A percentile compares a stretch with the other conserved stretches of the same genome.
Conservation (phyloP, 768 basidiomycete genomes). For the Cubamyces lactineus region DNA sequence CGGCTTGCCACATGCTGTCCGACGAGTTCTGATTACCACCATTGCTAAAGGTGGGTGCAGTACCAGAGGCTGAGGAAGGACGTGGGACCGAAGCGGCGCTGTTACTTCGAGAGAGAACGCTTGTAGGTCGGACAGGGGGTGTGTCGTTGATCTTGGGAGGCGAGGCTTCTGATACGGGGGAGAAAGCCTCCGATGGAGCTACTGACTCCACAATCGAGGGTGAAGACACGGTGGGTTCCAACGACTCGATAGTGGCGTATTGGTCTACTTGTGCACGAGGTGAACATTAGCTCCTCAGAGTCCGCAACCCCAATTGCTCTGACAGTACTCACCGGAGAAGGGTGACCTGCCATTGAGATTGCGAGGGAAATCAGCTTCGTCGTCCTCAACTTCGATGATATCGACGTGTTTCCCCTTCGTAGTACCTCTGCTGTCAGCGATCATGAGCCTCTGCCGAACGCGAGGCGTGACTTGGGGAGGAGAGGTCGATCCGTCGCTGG, state of each 20-base stretch:
- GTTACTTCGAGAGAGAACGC: conserved; percentile 8
- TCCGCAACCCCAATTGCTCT: not conserved
- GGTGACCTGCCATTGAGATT: conserved; percentile 11
- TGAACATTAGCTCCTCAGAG: not conserved
- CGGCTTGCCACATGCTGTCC: conserved; percentile 49
- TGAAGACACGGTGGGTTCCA: conserved; percentile 42
- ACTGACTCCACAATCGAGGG: conserved; percentile 32
- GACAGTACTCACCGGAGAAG: conserved; percentile 21
- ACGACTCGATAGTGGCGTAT: conserved; percentile 52
- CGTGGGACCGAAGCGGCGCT: conserved; percentile 11
- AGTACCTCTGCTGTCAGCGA: conserved; percentile 51
- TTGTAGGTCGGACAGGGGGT: conserved; percentile 6
- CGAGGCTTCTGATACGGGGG: conserved; percentile 10
- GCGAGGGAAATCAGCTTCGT: conserved; percentile 36
- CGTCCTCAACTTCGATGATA: conserved; percentile 44
- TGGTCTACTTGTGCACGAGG: conserved; percentile 34
- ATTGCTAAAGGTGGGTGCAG: conserved; percentile 10
- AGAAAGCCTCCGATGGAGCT: conserved; percentile 37
- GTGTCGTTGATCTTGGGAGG: not conserved
- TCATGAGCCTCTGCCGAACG: conserved; percentile 64
- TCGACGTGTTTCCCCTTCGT: conserved; percentile 42
- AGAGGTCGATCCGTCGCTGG: conserved; percentile 39
- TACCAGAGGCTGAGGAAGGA: not conserved
- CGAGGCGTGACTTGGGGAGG: conserved; percentile 51
- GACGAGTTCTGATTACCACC: conserved; percentile 36